A percentile compares a stretch with the other conserved stretches of the same genome.
These are phyloP conservation scores for Ascosphaera apis DNA, from an alignment of 2,329 filamentous ascomycete species.

Conservation along the genomic window DNA sequence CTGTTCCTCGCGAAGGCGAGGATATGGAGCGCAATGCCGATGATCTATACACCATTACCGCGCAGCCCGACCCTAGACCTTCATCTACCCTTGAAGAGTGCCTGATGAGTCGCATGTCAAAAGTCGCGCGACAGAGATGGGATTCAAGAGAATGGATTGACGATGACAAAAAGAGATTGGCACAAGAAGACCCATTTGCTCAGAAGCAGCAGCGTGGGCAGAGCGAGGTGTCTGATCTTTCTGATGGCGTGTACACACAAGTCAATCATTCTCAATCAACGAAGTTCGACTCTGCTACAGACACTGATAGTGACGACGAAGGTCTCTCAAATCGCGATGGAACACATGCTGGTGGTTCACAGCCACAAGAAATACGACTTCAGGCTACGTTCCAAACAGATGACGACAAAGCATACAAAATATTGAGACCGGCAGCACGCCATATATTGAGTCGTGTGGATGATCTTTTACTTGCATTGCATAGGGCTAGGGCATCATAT, in stretches of 20 bases:
- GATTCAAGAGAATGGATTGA: slow-evolving; percentile 16
- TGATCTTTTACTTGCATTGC: slow-evolving; percentile 43
- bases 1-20: slow-evolving; percentile 37
- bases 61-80: slow-evolving; percentile 22
- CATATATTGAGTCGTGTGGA: slow-evolving; percentile 51
- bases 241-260: background rate
- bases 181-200: slow-evolving; percentile 2
- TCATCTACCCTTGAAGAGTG: slow-evolving; percentile 46
- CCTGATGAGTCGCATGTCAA: slow-evolving; percentile 41
- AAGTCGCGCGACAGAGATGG: slow-evolving; percentile 44
- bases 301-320: background rate
- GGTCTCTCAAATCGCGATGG: background rate
- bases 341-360: background rate
- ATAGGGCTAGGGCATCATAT: slow-evolving; percentile 38
- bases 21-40: slow-evolving; percentile 25
- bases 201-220: background rate
- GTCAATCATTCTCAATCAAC: background rate
- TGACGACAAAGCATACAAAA: slow-evolving; percentile 39
- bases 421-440: slow-evolving; percentile 46
- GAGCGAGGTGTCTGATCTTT: background rate
- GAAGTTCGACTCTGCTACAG: background rate
- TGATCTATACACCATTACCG: slow-evolving; percentile 29
- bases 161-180: slow-evolving; percentile 6
- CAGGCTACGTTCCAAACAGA: slow-evolving; percentile 40
- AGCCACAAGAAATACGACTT: background rate